Base-by-base conservation (phyloP, 179 eudicot genomes). In the Beta macrorhiza region DNA sequence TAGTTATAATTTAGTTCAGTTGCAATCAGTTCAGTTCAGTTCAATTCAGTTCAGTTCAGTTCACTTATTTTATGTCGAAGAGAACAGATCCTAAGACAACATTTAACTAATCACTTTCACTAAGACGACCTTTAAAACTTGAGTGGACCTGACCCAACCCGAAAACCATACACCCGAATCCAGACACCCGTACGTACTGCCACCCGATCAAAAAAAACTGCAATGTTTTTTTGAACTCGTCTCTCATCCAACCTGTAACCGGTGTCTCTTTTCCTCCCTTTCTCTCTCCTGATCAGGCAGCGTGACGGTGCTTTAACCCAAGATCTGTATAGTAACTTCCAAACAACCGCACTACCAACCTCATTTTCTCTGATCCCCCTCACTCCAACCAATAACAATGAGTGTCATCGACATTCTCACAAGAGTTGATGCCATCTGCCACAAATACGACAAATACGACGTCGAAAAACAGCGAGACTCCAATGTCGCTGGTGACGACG, bases 401-500 rank as follows among this genome's bases (percentile, higher is more conserved):
- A 97, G 95, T 75, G 97, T 97, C 82, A 94, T 97, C 85, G 98
- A 97, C 79, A 85, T 97, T 78, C 89, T 95, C 29, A 94, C 98
- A 5, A 82, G 99, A 64, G 98, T 97, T 9, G 97, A 97, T 56
- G 86, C 95, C 79, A 97, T 97, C 90, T 97, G 99, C 91, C 85
- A 93, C 71, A 97, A 93, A 77, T 97, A 97, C 87, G 98, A 97
- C 83, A 92, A 86, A 42, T 97, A 97, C 94, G 99, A 97, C 82
- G 73, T 93, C 81, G 97, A 92, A 20, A 93, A 90, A 81, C 97
- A 86, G 45, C 88, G 90, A 74, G 93, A 94, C 32, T 87, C 91
- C 83, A 92, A 91, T 79, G 87, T 91, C 83, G 67, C 94, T 86
- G 99, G 99, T 80, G 97, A 92, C 62, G 99, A 97, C 64, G 97